A percentile compares a stretch with the other conserved stretches of the same genome.
phyloP scores from a whole-genome alignment of 257 asterid species.

The Primulina eburnea region DNA sequence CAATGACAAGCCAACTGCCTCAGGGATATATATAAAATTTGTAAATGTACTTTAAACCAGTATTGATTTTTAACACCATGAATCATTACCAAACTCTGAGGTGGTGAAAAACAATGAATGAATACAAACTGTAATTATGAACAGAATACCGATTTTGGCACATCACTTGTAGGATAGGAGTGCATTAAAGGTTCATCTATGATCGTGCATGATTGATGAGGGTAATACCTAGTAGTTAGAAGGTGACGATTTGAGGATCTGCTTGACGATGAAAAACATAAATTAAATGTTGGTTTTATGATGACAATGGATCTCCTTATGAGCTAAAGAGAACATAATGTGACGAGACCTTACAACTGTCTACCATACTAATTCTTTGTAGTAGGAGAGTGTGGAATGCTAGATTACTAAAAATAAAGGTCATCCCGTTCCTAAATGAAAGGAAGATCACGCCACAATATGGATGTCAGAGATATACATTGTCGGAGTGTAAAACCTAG shows the following conservation, averaged over 20 bases:
- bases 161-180: no score
- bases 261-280: background rate
- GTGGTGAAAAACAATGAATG: background rate
- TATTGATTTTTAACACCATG: background rate
- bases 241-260: background rate
- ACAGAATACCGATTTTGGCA: background rate
- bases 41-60: background rate
- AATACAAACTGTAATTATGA: background rate
- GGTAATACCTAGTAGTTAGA: background rate
- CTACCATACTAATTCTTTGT: background rate
- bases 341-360: background rate
- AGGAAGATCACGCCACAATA: background rate
- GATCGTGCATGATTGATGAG: background rate
- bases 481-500: no score
- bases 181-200: background rate
- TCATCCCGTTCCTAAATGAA: background rate
- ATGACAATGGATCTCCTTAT: background rate
- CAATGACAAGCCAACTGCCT: background rate
- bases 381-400: background rate
- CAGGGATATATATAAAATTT: background rate
- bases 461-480: background rate
- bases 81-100: conserved; percentile 14
- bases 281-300: background rate
- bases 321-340: background rate
- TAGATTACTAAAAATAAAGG: background rate